Percentiles rank a stretch among this genome's conserved stretches.
Evolutionary conservation across 140 eudicot genomes (phyloP).

Genomic region (Cichorium intybus): DNA sequence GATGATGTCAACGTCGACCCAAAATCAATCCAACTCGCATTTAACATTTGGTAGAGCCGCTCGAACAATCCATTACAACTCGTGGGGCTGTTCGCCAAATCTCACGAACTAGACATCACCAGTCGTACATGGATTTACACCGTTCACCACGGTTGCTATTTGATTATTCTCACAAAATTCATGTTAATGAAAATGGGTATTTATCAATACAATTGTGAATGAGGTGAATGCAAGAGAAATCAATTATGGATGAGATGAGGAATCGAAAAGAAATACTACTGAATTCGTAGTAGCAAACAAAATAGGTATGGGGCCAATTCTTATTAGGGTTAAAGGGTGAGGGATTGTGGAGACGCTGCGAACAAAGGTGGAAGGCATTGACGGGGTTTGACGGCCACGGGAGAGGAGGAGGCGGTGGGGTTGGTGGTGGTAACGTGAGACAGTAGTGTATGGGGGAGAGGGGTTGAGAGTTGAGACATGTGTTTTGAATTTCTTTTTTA

Average conservation of each 20-base stretch:
- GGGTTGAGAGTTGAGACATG: too few species aligned
- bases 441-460: too few species aligned
- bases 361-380: conserved; percentile 44
- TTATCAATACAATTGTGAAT: conserved; percentile 51
- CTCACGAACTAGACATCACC: conserved; percentile 64
- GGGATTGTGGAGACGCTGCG: conserved; percentile 88
- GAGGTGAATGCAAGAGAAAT: conserved; percentile 41
- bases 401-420: conserved; percentile 56
- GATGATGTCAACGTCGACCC: conserved; percentile 62
- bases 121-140: conserved; percentile 74
- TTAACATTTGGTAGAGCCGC: conserved; percentile 42
- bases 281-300: conserved; percentile 74
- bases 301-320: conserved; percentile 46
- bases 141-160: conserved; percentile 58
- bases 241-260: conserved; percentile 57
- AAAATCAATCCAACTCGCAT: conserved; percentile 56
- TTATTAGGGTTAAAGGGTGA: conserved; percentile 61
- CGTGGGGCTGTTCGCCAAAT: conserved; percentile 72
- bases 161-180: conserved; percentile 72
- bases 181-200: conserved; percentile 54
- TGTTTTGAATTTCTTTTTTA: too few species aligned
- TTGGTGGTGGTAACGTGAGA: too few species aligned
- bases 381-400: conserved; percentile 13
- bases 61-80: conserved; percentile 42
- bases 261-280: conserved; percentile 94